Evolutionary conservation across 495 filamentous ascomycete species (phyloP), one percentile per base, ranked within the genome.

Genomic region (Penicillium robsamsonii): DNA sequence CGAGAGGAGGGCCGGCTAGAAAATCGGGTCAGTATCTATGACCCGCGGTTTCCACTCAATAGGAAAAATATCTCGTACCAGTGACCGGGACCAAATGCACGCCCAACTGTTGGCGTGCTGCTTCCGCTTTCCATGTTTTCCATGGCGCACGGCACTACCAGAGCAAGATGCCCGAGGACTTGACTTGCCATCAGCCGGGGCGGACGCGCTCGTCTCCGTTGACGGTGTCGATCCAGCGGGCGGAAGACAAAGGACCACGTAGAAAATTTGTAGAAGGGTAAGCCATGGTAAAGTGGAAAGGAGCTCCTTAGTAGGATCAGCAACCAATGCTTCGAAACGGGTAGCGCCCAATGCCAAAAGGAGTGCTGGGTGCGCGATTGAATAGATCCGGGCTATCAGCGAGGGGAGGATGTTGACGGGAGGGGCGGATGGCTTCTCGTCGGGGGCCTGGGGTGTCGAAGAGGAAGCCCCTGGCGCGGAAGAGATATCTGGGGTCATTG

Each of bases 161-260:
- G 56, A 47, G 1, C 57, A 49, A 17, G 69, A 55, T 17, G 53
- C 69, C 47, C 63, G 62, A 46, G 73, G 57, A 17, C 70, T 65
- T 13, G 66, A 55, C 33, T 59, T 51, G 65, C 76, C 57, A 70
- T 73, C 69, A 69, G 72, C 35, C 57, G 53, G 55, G 72, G 75
- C 50, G 50, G 64, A 18, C 53, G 62, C 54, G 61, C 59, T 61
- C 64, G 70, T 18, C 55, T 67, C 46, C 6, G 35, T 41, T 7
- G 56, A 57, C 11, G 64, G 55, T 35, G 58, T 56, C 24, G 78
- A 71, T 13, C 83, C 86, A 0, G 79, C 84, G 17, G 81, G 80
- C 3, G 90, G 90, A 12, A 96, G 79, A 70, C 92, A 96, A 22
- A 87, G 56, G 17, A 90, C 66, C 40, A 78, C 84, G 68, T 91